These are phyloP conservation scores for Cladosporium colombiae DNA, from an alignment of 2,329 filamentous ascomycete genomes.

Conservation along the genomic window DNA sequence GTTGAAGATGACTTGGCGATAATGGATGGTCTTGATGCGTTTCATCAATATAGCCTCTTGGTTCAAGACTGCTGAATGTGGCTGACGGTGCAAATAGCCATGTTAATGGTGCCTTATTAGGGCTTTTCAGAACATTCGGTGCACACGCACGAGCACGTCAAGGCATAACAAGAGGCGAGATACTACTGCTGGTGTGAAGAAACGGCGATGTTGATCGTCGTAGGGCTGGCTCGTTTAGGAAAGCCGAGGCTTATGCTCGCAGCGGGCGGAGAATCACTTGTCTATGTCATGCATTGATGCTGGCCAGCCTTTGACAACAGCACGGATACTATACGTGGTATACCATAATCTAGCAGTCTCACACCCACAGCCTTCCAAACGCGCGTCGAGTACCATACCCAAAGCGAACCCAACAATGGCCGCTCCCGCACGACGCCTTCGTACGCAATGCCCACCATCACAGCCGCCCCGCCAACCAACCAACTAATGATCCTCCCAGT, in stretches of 20 bases:
- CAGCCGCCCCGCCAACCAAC: conserved; percentile 1
- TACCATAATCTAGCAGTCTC: neutral
- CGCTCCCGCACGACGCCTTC: conserved; percentile 24
- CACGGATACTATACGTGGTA: neutral
- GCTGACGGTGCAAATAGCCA: neutral
- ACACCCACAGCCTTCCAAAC: neutral
- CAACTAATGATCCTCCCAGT: conserved; percentile 24
- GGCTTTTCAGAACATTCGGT: neutral
- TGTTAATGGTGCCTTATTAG: neutral
- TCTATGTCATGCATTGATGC: conserved; percentile 11
- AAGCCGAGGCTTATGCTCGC: neutral
- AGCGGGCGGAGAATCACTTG: conserved; percentile 2
- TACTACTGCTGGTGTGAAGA: conserved; percentile 10
- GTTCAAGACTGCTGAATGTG: neutral
- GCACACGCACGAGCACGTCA: neutral
- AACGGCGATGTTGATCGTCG: neutral
- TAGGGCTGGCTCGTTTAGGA: neutral
- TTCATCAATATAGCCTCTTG: neutral
- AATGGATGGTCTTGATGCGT: neutral
- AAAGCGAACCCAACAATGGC: neutral
- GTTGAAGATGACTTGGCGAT: neutral
- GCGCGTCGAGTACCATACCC: neutral
- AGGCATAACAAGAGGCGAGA: neutral
- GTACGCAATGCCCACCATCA: conserved; percentile 14
- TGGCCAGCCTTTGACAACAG: neutral